phyloP scores from a whole-genome alignment of 2,329 filamentous ascomycete species.

The Nothophoma quercina region DNA sequence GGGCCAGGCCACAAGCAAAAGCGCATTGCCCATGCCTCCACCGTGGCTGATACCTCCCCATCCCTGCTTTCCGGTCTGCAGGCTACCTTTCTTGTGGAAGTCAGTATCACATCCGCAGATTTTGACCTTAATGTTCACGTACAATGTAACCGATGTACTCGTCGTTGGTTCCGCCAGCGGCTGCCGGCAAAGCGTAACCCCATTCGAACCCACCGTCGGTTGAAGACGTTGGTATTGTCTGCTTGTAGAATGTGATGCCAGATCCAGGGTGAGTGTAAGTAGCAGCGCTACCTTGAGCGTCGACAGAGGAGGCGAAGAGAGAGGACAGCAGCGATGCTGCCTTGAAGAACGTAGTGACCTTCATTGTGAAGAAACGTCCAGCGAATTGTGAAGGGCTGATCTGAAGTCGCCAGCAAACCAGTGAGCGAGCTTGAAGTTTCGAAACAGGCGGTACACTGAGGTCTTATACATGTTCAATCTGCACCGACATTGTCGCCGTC shows the following conservation, averaged over 20 bases:
- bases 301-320: slow-evolving; percentile 39
- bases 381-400: slow-evolving; percentile 24
- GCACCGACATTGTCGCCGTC: slow-evolving; percentile 26
- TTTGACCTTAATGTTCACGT: slow-evolving; percentile 6
- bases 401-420: slow-evolving; percentile 29
- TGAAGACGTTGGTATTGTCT: slow-evolving; percentile 31
- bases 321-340: slow-evolving; percentile 49
- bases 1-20: slow-evolving; percentile 46
- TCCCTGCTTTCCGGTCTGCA: slow-evolving; percentile 37
- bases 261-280: slow-evolving; percentile 41
- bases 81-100: slow-evolving; percentile 36
- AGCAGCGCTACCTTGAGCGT: slow-evolving; percentile 41
- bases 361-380: slow-evolving; percentile 41
- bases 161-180: slow-evolving; percentile 30
- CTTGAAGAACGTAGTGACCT: slow-evolving; percentile 42
- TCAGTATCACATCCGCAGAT: slow-evolving; percentile 13
- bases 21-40: slow-evolving; percentile 46
- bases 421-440: slow-evolving; percentile 26
- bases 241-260: slow-evolving; percentile 41
- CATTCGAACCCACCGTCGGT: slow-evolving; percentile 46
- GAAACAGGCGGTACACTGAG: slow-evolving; percentile 27
- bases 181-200: slow-evolving; percentile 44
- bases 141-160: slow-evolving; percentile 51
- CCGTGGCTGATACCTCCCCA: slow-evolving; percentile 49
- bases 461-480: slow-evolving; percentile 42